Evolutionary conservation across 2,329 filamentous ascomycete species (phyloP).

Genomic region (Dactylella cylindrospora): DNA sequence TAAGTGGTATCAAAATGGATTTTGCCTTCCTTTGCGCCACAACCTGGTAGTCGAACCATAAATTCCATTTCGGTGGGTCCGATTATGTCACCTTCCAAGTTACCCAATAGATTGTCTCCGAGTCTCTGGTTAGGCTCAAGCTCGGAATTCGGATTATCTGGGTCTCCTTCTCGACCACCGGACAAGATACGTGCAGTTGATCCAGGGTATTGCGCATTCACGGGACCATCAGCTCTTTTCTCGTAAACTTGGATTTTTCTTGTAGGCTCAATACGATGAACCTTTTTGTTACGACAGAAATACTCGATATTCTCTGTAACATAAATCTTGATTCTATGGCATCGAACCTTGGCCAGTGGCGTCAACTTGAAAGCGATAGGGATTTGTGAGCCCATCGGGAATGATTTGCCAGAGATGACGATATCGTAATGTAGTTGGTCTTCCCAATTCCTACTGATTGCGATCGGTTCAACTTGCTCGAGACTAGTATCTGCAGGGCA

Average conservation of each 20-base stretch:
- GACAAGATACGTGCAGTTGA: slow-evolving; percentile 75
- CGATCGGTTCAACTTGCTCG: slow-evolving; percentile 89
- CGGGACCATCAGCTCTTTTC: slow-evolving; percentile 76
- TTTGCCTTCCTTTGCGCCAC: slow-evolving; percentile 77
- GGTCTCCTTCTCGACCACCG: slow-evolving; percentile 68
- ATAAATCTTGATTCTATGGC: slow-evolving; percentile 87
- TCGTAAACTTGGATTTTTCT: slow-evolving; percentile 85
- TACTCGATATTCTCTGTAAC: slow-evolving; percentile 90
- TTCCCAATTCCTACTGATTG: slow-evolving; percentile 90
- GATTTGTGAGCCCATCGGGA: slow-evolving; percentile 81
- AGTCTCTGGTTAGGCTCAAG: slow-evolving; percentile 32
- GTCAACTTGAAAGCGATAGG: slow-evolving; percentile 94
- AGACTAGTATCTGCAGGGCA: slow-evolving; percentile 84
- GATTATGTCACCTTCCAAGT: slow-evolving; percentile 76
- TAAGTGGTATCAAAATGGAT: slow-evolving; percentile 91
- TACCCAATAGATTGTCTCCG: slow-evolving; percentile 72
- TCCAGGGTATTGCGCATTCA: slow-evolving; percentile 70
- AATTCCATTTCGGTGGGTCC: slow-evolving; percentile 93
- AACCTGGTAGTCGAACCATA: slow-evolving; percentile 87
- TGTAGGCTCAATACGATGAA: slow-evolving; percentile 79
- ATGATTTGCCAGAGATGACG: slow-evolving; percentile 92
- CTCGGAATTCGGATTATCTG: slow-evolving; percentile 46
- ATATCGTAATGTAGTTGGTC: slow-evolving; percentile 95
- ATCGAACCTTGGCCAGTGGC: slow-evolving; percentile 86
- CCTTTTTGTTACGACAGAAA: slow-evolving; percentile 80